Base-by-base conservation (phyloP, 495 filamentous ascomycete genomes). In the Cetradonia linearis region DNA sequence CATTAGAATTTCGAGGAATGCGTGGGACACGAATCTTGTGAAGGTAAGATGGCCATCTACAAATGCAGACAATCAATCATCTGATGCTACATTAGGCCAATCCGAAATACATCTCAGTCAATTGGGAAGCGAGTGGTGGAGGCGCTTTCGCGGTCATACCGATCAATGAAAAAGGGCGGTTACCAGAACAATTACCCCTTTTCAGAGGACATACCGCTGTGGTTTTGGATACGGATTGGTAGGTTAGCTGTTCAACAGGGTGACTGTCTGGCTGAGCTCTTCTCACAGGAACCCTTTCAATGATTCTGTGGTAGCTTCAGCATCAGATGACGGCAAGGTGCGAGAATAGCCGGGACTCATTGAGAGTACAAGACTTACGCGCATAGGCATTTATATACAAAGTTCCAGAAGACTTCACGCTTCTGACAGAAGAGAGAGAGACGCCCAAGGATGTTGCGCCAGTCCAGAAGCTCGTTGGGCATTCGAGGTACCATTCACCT, bases 191-290 rank as follows among this genome's bases (percentile, higher is more conserved):
- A 67, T 87, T 97, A 65, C 94, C 93, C 53, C 75, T 98, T 65
- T 98, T 97, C 72, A 84, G 93, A 58, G 93, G 93, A 60, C 93
- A 98, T 71, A 98, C 92, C 44, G 89, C 89, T 38, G 85, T 89
- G 46, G 93, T 98, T 44, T 79, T 98, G 65, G 93, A 98, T 76
- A 98, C 93, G 63, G 94, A 98, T 78, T 98, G 93, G 92, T 93
- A 77, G 68, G 82, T 16, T 68, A 67, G 63, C 67, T 61, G 59
- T 59, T 16, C 5, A 23, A 20, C 38, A n/a, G 25, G 34, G 4
- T 28, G 23, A 38, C 42, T 10, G 16, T 14, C 9, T 0, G 6
- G 67, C 72, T 75, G 62, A 74, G 61, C n/a, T 68, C 57, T 5
- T 49, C n/a, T 42, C 28, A 47, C 68, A 95, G 89, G 89, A 91